Evolutionary conservation across 352 stramenopile genomes (phyloP), one percentile per base, ranked within the genome.

Genomic region (Pythium coloratum): DNA sequence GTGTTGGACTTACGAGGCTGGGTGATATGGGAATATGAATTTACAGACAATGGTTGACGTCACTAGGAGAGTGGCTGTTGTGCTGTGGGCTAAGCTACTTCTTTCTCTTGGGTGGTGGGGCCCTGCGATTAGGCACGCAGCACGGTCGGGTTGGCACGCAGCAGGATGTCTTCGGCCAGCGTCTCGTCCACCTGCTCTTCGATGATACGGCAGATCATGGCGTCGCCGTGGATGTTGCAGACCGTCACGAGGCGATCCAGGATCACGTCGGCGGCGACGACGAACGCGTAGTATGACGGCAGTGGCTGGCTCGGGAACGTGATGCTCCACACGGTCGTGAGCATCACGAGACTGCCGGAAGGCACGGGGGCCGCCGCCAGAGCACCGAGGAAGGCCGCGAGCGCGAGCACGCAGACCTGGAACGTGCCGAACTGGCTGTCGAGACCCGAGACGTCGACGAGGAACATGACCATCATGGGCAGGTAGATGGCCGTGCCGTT

Each of bases 401-500:
- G 70, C 28, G 85, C 79, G 12, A 89, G 69, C 28, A 90, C 60
- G 34, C 76, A 55, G 59, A 88, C 64, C 32, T 84, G 69, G 7
- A 74, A 63, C 51, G 60, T 60, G 32, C 71, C 77, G 26, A 91
- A 63, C 7, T 81, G 40, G 20, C 59, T 59, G 4, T 42, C 62
- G 12, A 89, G 67, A 2, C 81, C 85, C 24, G 77, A 76, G 44
- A 83, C 72, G 55, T 89, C 82, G 24, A 80, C 77, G 57, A 95
- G 78, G 64, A 89, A 89, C 67, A 93, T 84, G 33, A 91, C 72
- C 66, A 89, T 70, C 70, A 92, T 76, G 30, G 80, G 72, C 32
- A 95, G 67, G 59, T 95, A 95, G 28, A 95, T 82, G 13, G 81
- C 84, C 32, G 84, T 89, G 26, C 86, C 86, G 65, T 85, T 86